A percentile compares a stretch with the other conserved stretches of the same genome.
phyloP scores from a whole-genome alignment of 148 eudicot genomes.

The Camellia sinensis region DNA sequence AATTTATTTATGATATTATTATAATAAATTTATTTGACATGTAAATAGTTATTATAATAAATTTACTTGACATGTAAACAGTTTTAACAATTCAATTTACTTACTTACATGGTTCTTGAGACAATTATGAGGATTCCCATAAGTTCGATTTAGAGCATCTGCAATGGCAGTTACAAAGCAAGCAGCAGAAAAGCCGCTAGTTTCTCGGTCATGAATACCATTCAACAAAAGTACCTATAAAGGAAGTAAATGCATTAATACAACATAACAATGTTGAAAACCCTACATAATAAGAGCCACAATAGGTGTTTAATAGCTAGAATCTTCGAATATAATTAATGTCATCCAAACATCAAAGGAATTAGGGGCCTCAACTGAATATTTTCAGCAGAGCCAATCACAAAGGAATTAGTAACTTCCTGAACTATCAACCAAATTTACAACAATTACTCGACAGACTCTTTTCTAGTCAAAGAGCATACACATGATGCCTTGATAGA shows the following conservation, averaged over 20 bases:
- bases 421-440: background rate
- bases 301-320: background rate
- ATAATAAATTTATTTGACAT: too few relatives aligned
- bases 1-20: too few relatives aligned
- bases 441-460: background rate
- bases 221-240: conserved; percentile 83
- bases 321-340: background rate
- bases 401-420: background rate
- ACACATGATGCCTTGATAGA: background rate
- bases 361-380: background rate
- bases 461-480: background rate
- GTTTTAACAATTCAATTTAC: background rate
- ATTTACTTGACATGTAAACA: background rate
- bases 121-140: conserved; percentile 61
- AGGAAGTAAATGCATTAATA: conserved; percentile 3
- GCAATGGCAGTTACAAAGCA: conserved; percentile 88
- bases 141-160: conserved; percentile 90
- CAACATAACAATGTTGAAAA: background rate
- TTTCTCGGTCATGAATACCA: conserved; percentile 86
- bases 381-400: background rate
- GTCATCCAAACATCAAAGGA: background rate
- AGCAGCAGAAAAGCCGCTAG: conserved; percentile 78
- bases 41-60: background rate
- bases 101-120: conserved; percentile 69
- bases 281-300: background rate